Evolutionary conservation across 2,329 filamentous ascomycete species (phyloP).

Genomic region (Sporothrix brasiliensis): DNA sequence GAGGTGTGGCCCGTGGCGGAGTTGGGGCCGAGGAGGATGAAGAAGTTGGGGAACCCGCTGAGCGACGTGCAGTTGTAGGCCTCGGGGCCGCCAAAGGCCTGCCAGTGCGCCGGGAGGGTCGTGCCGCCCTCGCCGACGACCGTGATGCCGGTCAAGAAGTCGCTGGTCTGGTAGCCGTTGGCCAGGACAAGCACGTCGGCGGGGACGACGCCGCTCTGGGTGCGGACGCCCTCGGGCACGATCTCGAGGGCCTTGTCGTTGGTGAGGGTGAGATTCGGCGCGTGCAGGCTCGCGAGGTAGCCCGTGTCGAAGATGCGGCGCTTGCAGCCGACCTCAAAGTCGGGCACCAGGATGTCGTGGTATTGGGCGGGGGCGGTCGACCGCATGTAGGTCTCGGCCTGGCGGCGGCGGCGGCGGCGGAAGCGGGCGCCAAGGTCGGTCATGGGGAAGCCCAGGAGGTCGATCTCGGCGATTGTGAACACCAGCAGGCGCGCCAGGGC

Average conservation of each 20-base stretch:
- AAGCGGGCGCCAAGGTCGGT: neutral
- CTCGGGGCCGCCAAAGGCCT: neutral
- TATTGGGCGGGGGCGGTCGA: neutral
- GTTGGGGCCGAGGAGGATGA: conserved; percentile 17
- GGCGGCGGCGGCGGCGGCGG: neutral
- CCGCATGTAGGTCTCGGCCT: conserved; percentile 13
- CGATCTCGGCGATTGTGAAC: neutral
- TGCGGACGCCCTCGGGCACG: conserved; percentile 14
- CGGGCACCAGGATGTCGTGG: conserved; percentile 1
- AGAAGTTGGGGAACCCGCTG: conserved; percentile 18
- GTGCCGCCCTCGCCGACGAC: neutral
- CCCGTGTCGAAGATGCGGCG: conserved; percentile 21
- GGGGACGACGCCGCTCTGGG: neutral
- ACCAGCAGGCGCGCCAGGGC: neutral
- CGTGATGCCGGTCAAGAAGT: neutral
- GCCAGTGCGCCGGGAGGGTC: neutral
- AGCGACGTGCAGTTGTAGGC: conserved; percentile 8
- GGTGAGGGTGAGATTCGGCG: neutral
- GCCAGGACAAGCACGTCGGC: conserved; percentile 18
- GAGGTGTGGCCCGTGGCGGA: conserved; percentile 13
- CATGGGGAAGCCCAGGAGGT: conserved; percentile 22
- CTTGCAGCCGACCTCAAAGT: conserved; percentile 21
- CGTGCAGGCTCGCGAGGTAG: conserved; percentile 6
- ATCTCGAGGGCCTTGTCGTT: conserved; percentile 11
- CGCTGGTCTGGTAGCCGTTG: neutral